phyloP scores from a whole-genome alignment of 192 early-diverging fungal species.

The Linnemannia schmuckeri region DNA sequence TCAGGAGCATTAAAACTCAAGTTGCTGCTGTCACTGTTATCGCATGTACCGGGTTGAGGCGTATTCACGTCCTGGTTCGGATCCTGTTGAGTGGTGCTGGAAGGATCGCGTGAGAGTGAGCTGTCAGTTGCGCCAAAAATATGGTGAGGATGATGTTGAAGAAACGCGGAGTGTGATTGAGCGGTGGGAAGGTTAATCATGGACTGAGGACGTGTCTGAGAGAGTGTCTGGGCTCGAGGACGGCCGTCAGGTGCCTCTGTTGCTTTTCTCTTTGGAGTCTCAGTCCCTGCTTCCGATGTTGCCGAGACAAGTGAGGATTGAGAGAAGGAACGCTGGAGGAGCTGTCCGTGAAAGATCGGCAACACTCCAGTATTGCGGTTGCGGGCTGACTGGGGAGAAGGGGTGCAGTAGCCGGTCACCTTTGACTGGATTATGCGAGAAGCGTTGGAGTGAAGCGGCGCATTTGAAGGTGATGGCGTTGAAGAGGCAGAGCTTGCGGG shows the following conservation, averaged over 20 bases:
- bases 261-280: conserved; percentile 5
- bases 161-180: neutral
- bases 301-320: neutral
- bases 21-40: neutral
- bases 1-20: neutral
- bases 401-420: neutral
- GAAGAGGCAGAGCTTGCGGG: neutral
- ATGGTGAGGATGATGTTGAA: neutral
- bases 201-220: neutral
- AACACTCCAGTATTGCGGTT: neutral
- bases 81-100: neutral
- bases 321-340: neutral
- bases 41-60: neutral
- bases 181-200: neutral
- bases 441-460: neutral
- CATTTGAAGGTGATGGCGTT: neutral
- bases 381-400: neutral
- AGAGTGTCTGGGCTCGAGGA: neutral
- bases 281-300: neutral
- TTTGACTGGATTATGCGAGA: neutral
- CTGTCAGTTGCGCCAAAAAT: neutral
- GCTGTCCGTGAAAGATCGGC: neutral
- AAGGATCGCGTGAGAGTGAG: neutral
- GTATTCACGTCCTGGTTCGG: neutral
- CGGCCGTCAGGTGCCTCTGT: neutral